phyloP scores from a whole-genome alignment of 139 green algal species.

The Micractinium conductrix region DNA sequence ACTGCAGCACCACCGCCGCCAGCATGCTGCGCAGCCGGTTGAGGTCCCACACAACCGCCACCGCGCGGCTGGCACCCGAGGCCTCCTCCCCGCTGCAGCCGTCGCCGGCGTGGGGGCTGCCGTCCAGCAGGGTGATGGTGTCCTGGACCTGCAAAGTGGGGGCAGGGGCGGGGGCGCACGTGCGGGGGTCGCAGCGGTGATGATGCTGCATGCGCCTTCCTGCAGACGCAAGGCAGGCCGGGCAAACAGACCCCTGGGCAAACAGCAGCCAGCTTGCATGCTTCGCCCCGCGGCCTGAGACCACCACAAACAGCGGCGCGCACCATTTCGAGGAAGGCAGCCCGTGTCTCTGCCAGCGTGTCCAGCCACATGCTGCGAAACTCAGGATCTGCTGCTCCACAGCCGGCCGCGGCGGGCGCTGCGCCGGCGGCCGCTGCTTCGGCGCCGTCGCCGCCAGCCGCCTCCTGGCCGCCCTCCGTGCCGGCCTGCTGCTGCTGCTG shows the following conservation, averaged over 20 bases:
- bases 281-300: background rate
- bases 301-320: background rate
- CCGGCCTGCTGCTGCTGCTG: background rate
- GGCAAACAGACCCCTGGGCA: too few relatives aligned
- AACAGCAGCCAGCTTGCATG: background rate
- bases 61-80: background rate
- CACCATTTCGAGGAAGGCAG: constrained; percentile 11
- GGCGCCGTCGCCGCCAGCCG: background rate
- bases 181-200: too few relatives aligned
- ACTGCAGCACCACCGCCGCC: constrained; percentile 66
- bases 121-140: constrained; percentile 2
- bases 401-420: too few relatives aligned
- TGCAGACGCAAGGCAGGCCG: too few relatives aligned
- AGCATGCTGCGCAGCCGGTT: constrained; percentile 72
- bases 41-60: constrained; percentile 53
- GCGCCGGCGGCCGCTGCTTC: too few relatives aligned
- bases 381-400: background rate
- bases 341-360: constrained; percentile 14
- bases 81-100: constrained; percentile 14
- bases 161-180: too few relatives aligned
- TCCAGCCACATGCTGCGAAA: constrained; percentile 14
- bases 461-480: background rate
- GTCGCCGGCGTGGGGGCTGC: constrained; percentile 19
- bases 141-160: constrained; percentile 21
- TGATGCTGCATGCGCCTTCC: too few relatives aligned